phyloP scores from a whole-genome alignment of 23 red algal genomes.

The Rhodosorus marinus region DNA sequence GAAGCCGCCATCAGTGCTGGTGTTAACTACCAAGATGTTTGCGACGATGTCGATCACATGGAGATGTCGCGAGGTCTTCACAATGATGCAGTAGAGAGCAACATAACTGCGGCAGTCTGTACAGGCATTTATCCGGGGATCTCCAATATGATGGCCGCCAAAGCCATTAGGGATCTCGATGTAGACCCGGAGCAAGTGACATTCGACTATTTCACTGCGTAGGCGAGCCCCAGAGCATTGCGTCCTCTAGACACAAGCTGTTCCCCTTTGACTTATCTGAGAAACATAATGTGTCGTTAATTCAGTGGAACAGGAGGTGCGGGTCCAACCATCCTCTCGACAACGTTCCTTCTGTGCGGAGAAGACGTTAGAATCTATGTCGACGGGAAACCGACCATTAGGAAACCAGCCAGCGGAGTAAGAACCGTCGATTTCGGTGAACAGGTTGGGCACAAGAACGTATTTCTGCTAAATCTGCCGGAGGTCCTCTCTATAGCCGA shows the following conservation, averaged over 20 bases:
- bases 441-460: slow-evolving; percentile 6
- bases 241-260: no score
- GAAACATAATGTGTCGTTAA: no score
- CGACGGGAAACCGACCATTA: background rate
- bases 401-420: slow-evolving; percentile 7
- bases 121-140: slow-evolving; percentile 74
- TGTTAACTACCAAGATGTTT: slow-evolving; percentile 32
- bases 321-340: slow-evolving; percentile 48
- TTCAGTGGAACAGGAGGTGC: slow-evolving; percentile 65
- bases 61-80: slow-evolving; percentile 1
- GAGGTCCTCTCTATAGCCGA: slow-evolving; percentile 28
- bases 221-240: no score
- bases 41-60: slow-evolving; percentile 46
- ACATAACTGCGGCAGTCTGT: slow-evolving; percentile 15
- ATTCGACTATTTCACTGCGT: slow-evolving; percentile 16
- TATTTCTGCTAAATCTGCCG: slow-evolving; percentile 51
- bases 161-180: background rate
- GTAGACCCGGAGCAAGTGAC: background rate
- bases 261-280: no score
- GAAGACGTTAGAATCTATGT: slow-evolving; percentile 11
- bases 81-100: background rate
- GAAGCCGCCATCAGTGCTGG: slow-evolving; percentile 11
- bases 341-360: slow-evolving; percentile 32
- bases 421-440: slow-evolving; percentile 35
- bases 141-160: slow-evolving; percentile 53